phyloP scores from a whole-genome alignment of 1,284 basidiomycete genomes.

The Blastosporella zonata region DNA sequence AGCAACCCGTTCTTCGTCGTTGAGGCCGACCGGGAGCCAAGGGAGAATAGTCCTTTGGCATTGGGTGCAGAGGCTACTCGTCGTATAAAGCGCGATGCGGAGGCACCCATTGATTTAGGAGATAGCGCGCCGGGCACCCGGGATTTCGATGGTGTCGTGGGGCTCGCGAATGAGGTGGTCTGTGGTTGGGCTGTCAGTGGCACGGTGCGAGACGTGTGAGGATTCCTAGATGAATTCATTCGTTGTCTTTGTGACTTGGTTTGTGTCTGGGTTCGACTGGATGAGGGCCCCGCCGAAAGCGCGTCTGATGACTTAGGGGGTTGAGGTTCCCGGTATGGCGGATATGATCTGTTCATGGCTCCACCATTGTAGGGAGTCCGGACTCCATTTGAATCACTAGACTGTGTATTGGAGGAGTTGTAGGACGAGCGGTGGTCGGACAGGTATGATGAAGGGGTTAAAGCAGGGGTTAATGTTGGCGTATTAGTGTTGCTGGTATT shows the following conservation, averaged over 20 bases:
- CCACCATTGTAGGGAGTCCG: constrained; percentile 30
- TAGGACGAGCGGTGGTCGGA: constrained; percentile 64
- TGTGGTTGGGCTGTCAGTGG: constrained; percentile 34
- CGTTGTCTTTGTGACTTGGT: constrained; percentile 62
- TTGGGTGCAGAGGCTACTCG: constrained; percentile 97
- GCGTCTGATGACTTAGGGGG: constrained; percentile 36
- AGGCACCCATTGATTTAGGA: constrained; percentile 62
- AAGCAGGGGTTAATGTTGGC: constrained; percentile 44
- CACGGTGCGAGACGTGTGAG: constrained; percentile 25
- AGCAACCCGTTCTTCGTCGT: constrained; percentile 75
- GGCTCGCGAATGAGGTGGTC: constrained; percentile 34
- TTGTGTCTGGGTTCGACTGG: constrained; percentile 37
- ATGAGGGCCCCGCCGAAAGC: constrained; percentile 30
- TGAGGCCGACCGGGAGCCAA: constrained; percentile 48
- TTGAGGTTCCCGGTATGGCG: constrained; percentile 27
- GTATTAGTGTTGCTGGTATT: constrained; percentile 32
- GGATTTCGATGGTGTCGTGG: constrained; percentile 36
- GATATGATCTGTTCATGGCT: constrained; percentile 29
- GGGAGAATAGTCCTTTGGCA: constrained; percentile 83
- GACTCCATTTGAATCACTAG: constrained; percentile 56
- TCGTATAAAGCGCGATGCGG: constrained; percentile 83
- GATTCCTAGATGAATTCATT: constrained; percentile 27
- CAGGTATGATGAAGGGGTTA: constrained; percentile 48
- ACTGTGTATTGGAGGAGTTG: constrained; percentile 68
- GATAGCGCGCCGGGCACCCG: constrained; percentile 43